Base-by-base conservation (phyloP, 371 early-diverging fungal genomes). In the Apophysomyces trapeziformis region DNA sequence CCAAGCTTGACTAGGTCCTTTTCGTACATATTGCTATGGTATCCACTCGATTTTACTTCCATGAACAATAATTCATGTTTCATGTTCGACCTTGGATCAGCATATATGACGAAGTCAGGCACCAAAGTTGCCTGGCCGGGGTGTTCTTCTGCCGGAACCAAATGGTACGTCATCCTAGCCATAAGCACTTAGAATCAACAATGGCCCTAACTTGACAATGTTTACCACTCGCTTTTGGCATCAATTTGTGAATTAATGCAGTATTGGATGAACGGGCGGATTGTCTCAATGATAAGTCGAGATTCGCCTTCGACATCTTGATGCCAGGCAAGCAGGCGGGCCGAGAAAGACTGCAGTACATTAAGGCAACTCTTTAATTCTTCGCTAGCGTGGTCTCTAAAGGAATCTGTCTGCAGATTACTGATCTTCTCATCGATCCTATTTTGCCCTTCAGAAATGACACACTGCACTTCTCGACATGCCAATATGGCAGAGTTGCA, bases 1-100 rank as follows among this genome's bases (percentile, higher is more conserved):
- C 63, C 63, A 56, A 63, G 50, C 54, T 63, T 63, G 0, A 63
- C 7, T 3, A 56, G 36, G 12, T 71, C 68, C 26, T 46, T 21
- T 26, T 65, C 68, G 21, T 65, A 14, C 16, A 11, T 47, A 21
- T 71, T 71, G 37, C 43, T 44, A 9, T 59, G 47, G 5, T 71
- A 65, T 14, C 64, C 66, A 37, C 65, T 58, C 50, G 45, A 64
- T 14, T 71, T 71, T 2, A 68, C 66, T 61, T 71, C 65, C n/a
- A 71, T 62, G 63, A 65, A 59, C 38, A 67, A 65, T 0, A 70
- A 67, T 45, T 71, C 68, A n/a, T 57, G 60, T 12, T 67, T 65
- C 14, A 38, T 62, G 11, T 8, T 36, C 13, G 72, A 65, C 16
- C 50, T 13, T 2, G 45, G 11, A 18, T 71, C 68, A 41, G 65